Base-by-base conservation (phyloP, 495 filamentous ascomycete species). In the Umbilicaria muhlenbergii region DNA sequence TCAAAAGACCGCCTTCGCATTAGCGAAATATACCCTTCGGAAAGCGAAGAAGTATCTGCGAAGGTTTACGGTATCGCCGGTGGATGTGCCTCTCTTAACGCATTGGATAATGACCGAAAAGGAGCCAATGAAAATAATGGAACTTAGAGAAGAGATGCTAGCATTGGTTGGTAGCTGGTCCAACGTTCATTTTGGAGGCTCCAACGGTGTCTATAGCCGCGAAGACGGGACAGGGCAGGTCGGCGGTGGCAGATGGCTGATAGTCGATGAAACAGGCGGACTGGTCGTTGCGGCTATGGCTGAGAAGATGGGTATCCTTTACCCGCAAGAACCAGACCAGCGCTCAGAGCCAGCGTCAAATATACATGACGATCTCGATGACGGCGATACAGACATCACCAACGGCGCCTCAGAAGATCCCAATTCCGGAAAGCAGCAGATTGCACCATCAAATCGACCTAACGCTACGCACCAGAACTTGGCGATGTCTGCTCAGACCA, bases 1-100 rank as follows among this genome's bases (percentile, higher is more conserved):
- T 48, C 81, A 98, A 65, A 98, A 96, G 66, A 95, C 91, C 0
- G 73, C 80, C 2, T 98, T 93, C 59, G 86, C 83, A 5, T 64
- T 94, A 15, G 86, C 88, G 17, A 98, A 98, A 58, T 98, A 98
- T 56, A 92, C 86, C 38, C 65, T 96, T 13, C 73, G 91, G 16
- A 98, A 98, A 67, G 78, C 80, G 34, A 89, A 79, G 58, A 98
- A 98, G 64, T 96, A 92, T 55, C 72, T 94, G 47, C 75, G 78
- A 47, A 67, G 86, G 15, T 95, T 98, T 48, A 87, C 81, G 1
- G 72, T 88, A 0, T 62, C 89, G 19, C 88, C 86, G 0, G 53
- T 96, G 55, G 87, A 94, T 46, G 78, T 93, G 28, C 70, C 77
- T 5, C 64, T 70, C 36, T 66, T 98, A 40, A 71, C 76, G 15